These are phyloP conservation scores for Aphanoascus verrucosus DNA, from an alignment of 2,329 filamentous ascomycete genomes.

Conservation along the genomic window DNA sequence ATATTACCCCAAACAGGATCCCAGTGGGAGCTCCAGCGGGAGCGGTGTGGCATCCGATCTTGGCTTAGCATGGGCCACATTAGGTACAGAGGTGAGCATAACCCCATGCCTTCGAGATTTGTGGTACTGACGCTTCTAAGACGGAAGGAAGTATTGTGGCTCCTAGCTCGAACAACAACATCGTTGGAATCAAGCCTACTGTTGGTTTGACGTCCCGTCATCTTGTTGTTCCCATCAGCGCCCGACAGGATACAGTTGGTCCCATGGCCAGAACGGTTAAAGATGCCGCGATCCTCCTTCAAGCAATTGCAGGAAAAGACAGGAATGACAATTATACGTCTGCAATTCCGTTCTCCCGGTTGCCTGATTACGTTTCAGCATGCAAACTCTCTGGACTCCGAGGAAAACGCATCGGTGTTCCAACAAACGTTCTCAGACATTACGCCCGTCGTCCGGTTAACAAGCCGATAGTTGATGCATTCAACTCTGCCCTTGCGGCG, in stretches of 20 bases:
- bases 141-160: conserved; percentile 54
- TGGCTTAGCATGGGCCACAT: conserved; percentile 47
- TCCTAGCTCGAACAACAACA: conserved; percentile 46
- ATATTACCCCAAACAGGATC: conserved; percentile 53
- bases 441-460: background rate
- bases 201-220: conserved; percentile 50
- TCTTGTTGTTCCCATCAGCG: conserved; percentile 54
- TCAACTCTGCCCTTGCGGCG: conserved; percentile 44
- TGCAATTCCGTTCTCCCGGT: conserved; percentile 43
- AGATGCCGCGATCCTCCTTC: conserved; percentile 47
- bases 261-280: conserved; percentile 50
- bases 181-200: conserved; percentile 59
- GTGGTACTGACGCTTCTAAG: conserved; percentile 13
- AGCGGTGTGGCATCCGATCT: conserved; percentile 51
- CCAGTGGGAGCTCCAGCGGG: conserved; percentile 51
- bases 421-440: conserved; percentile 44
- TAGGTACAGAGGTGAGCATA: conserved; percentile 47
- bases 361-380: conserved; percentile 52
- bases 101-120: background rate
- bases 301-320: conserved; percentile 49
- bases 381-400: conserved; percentile 44
- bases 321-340: conserved; percentile 47
- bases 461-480: conserved; percentile 40
- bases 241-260: conserved; percentile 46
- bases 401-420: conserved; percentile 54